phyloP scores from a whole-genome alignment of 2,329 filamentous ascomycete species.

The Colletotrichum truncatum region DNA sequence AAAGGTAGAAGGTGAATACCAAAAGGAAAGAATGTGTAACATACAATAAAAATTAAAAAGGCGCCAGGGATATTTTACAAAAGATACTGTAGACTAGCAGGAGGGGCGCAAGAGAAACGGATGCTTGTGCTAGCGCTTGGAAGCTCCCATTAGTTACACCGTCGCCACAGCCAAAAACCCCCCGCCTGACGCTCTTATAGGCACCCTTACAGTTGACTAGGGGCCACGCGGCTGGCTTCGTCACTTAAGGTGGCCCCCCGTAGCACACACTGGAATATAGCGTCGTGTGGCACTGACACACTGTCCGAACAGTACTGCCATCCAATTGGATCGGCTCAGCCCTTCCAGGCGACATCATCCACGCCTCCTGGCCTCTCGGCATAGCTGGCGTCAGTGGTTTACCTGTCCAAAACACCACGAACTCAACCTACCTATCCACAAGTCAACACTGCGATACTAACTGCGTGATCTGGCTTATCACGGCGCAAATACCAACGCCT shows the following conservation, averaged over 20 bases:
- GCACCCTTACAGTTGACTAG: slow-evolving; percentile 8
- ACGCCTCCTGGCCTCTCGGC: slow-evolving; percentile 10
- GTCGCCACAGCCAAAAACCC: neutral
- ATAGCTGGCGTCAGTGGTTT: slow-evolving; percentile 14
- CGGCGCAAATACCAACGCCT: neutral
- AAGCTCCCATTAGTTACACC: no score
- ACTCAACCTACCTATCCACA: neutral
- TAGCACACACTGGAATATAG: neutral
- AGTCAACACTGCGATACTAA: neutral
- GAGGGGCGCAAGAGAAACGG: neutral
- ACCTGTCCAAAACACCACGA: slow-evolving; percentile 20
- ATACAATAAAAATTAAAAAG: no score
- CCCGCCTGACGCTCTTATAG: slow-evolving; percentile 1
- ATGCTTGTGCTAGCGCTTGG: no score
- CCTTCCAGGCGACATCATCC: slow-evolving; percentile 20
- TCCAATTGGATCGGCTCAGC: slow-evolving; percentile 16
- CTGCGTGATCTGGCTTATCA: neutral
- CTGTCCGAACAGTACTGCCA: slow-evolving; percentile 2
- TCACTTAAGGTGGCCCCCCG: slow-evolving; percentile 17
- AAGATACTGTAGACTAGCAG: no score
- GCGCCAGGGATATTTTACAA: no score
- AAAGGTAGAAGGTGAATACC: no score
- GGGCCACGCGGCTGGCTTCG: slow-evolving; percentile 29
- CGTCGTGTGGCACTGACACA: slow-evolving; percentile 2
- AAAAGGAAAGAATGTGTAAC: no score